phyloP scores from a whole-genome alignment of 306 rosid genomes.

The Astragalus membranaceus region DNA sequence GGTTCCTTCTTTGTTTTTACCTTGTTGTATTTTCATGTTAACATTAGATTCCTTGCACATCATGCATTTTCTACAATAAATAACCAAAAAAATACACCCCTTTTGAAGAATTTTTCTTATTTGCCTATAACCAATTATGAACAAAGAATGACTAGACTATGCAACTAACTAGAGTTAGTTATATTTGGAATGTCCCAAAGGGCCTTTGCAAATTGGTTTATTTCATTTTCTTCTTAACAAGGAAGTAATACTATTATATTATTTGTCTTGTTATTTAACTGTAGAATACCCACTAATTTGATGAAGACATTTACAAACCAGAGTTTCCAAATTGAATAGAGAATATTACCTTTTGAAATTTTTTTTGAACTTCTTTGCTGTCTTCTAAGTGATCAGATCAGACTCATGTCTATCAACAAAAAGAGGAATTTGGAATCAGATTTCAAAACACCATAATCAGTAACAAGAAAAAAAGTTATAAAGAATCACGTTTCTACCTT shows the following conservation, averaged over 20 bases:
- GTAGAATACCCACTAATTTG: constrained; percentile 22
- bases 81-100: constrained; percentile 23
- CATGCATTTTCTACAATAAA: constrained; percentile 31
- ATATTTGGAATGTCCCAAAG: constrained; percentile 22
- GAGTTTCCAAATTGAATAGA: constrained; percentile 24
- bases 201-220: constrained; percentile 14
- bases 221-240: constrained; percentile 20
- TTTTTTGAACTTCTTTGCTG: constrained; percentile 24
- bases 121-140: constrained; percentile 24
- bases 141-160: constrained; percentile 26
- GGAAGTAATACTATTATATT: background rate
- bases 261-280: constrained; percentile 14
- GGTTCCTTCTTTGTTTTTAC: constrained; percentile 36
- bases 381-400: constrained; percentile 36
- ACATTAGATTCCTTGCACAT: constrained; percentile 33
- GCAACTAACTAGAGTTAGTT: constrained; percentile 32
- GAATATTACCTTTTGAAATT: constrained; percentile 35
- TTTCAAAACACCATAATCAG: too few species aligned
- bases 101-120: constrained; percentile 24
- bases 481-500: constrained; percentile 49
- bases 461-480: constrained; percentile 11
- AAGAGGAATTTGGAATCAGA: constrained; percentile 36
- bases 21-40: constrained; percentile 34
- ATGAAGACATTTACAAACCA: constrained; percentile 24
- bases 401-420: constrained; percentile 36